Percentiles rank a stretch among this genome's conserved stretches.
These are phyloP conservation scores for Aphanomyces euteiches DNA, from an alignment of 352 stramenopile species.

Conservation along the genomic window DNA sequence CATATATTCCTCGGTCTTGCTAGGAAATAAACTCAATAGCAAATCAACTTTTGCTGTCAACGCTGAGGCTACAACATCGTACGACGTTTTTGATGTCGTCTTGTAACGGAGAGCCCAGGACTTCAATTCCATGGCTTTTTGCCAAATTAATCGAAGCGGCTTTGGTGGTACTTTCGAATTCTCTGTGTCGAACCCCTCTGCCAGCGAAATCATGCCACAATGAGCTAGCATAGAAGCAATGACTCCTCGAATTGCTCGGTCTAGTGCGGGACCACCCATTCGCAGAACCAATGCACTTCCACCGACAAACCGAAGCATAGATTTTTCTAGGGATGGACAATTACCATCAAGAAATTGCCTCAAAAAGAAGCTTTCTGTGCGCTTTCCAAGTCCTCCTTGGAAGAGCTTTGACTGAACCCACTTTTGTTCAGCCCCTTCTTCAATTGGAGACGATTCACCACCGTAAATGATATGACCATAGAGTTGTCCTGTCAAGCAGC, in stretches of 20 bases:
- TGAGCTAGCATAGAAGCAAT: conserved; percentile 27
- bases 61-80: conserved; percentile 17
- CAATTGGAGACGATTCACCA: background rate
- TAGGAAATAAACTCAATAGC: background rate
- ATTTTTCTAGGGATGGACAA: conserved; percentile 13
- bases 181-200: conserved; percentile 3
- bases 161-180: conserved; percentile 10
- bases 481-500: conserved; percentile 1
- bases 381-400: background rate
- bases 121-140: conserved; percentile 28
- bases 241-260: conserved; percentile 16
- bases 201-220: conserved; percentile 20
- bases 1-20: conserved; percentile 21
- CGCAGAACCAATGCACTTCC: conserved; percentile 17
- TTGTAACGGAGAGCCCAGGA: conserved; percentile 12
- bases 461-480: conserved; percentile 18
- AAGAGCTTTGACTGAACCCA: conserved; percentile 18
- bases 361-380: conserved; percentile 8
- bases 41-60: conserved; percentile 22
- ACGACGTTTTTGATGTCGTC: background rate
- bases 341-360: conserved; percentile 23
- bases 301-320: conserved; percentile 17
- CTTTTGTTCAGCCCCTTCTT: background rate
- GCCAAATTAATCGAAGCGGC: conserved; percentile 23
- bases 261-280: conserved; percentile 21